Conservation (phyloP, 2,329 filamentous ascomycete species). For the Davidsoniella australis region DNA sequence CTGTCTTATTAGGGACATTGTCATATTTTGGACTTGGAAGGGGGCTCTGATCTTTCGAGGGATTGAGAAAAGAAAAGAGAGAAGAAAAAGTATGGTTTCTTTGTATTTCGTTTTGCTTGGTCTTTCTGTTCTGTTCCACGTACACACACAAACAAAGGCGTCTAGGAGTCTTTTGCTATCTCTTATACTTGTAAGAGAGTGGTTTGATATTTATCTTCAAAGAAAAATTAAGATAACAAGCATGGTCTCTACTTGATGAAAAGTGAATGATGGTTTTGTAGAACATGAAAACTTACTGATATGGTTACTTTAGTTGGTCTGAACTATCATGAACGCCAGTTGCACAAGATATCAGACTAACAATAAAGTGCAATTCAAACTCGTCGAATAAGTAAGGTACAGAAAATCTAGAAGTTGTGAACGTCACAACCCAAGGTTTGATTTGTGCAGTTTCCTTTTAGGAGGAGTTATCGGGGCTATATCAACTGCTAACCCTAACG, state of each 20-base stretch:
- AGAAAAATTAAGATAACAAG: too few species aligned
- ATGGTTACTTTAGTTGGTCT: too few species aligned
- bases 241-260: too few species aligned
- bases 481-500: neutral
- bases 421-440: too few species aligned
- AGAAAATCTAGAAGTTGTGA: too few species aligned
- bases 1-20: neutral
- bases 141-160: conserved; percentile 11
- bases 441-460: neutral
- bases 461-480: neutral
- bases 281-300: too few species aligned
- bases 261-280: too few species aligned
- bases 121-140: conserved; percentile 2
- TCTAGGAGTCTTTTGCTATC: conserved; percentile 12
- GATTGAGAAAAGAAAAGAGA: neutral
- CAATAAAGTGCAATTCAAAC: too few species aligned
- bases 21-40: neutral
- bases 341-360: too few species aligned
- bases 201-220: neutral
- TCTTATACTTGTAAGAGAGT: conserved; percentile 9
- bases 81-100: conserved; percentile 11
- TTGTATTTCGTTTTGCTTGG: neutral
- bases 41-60: neutral
- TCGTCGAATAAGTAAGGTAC: too few species aligned
- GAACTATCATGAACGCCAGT: too few species aligned